Evolutionary conservation across 2,329 filamentous ascomycete species (phyloP).

Genomic region (Sphaerulina vaccinii): DNA sequence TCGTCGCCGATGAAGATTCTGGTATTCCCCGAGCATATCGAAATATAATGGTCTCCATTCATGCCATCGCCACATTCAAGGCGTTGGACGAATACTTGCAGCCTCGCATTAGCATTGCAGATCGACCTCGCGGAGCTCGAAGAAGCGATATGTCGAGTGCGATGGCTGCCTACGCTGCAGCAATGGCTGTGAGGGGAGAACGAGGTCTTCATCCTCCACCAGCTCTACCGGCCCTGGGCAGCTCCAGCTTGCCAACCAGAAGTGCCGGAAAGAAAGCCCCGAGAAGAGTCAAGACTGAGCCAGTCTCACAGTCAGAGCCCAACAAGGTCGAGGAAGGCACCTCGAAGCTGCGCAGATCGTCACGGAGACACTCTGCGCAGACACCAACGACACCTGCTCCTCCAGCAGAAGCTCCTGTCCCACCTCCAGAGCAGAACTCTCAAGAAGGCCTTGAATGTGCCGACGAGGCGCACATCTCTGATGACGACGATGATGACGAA

Average conservation of each 20-base stretch:
- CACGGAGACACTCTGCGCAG: constrained; percentile 35
- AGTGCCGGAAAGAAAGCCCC: constrained; percentile 25
- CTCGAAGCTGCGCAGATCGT: constrained; percentile 34
- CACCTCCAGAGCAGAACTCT: constrained; percentile 49
- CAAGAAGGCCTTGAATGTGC: constrained; percentile 82
- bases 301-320: constrained; percentile 19
- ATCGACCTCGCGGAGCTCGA: constrained; percentile 62
- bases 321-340: constrained; percentile 25
- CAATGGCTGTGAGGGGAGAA: constrained; percentile 57
- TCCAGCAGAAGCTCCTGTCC: constrained; percentile 43
- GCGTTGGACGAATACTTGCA: constrained; percentile 93
- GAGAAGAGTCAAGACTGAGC: constrained; percentile 27
- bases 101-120: constrained; percentile 78
- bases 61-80: constrained; percentile 97
- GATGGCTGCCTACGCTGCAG: constrained; percentile 74
- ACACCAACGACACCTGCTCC: constrained; percentile 23
- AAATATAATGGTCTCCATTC: constrained; percentile 97
- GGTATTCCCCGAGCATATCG: constrained; percentile 84
- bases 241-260: constrained; percentile 30
- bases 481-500: constrained; percentile 70
- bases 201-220: constrained; percentile 36
- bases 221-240: constrained; percentile 35
- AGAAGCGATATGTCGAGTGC: constrained; percentile 64
- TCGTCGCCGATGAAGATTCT: constrained; percentile 85
- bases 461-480: constrained; percentile 81